Evolutionary conservation across 306 rosid species (phyloP).

Genomic region (Prinsepia uniflora): DNA sequence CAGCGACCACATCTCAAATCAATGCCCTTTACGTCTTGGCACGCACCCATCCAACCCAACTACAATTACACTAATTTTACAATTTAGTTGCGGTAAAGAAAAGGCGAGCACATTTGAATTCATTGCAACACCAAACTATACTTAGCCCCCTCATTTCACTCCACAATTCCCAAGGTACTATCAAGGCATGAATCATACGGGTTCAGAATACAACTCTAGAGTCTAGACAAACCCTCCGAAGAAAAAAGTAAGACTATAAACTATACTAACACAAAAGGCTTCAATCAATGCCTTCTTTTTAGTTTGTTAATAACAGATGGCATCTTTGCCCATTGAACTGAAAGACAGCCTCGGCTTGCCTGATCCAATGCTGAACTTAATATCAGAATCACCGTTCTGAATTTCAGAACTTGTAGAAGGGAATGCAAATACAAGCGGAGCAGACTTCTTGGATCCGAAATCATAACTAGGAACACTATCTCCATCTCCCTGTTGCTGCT

Average conservation of each 20-base stretch:
- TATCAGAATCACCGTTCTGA: conserved; percentile 36
- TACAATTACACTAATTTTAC: background rate
- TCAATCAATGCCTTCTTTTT: background rate
- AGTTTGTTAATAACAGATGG: conserved; percentile 44
- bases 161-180: background rate
- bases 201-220: background rate
- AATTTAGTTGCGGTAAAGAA: background rate
- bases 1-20: too few species aligned
- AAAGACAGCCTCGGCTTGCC: conserved; percentile 50
- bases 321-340: conserved; percentile 45
- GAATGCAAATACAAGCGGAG: conserved; percentile 55
- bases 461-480: conserved; percentile 41
- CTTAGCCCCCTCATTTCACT: background rate
- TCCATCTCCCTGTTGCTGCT: conserved; percentile 34
- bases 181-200: background rate
- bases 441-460: conserved; percentile 55
- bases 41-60: background rate
- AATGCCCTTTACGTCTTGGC: background rate
- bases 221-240: background rate
- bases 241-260: background rate
- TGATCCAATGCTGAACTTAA: conserved; percentile 71
- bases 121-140: background rate
- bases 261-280: conserved; percentile 2
- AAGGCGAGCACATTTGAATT: too few species aligned
- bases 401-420: conserved; percentile 53